Conservation (phyloP, 768 basidiomycete genomes). For the Russula lepida region DNA sequence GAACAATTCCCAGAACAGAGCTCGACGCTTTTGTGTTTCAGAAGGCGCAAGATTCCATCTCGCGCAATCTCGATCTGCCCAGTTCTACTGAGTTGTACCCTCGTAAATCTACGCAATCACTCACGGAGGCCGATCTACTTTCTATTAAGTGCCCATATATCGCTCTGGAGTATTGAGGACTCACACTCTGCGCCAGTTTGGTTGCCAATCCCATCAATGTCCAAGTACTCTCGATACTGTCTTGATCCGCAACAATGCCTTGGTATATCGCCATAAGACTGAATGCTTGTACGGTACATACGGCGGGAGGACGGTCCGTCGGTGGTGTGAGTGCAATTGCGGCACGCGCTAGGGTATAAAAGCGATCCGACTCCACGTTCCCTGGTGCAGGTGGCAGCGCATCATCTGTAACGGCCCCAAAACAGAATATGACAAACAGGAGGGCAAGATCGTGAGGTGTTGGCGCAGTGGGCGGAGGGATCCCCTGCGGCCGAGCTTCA, state of each 20-base stretch:
- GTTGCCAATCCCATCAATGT: conserved; percentile 55
- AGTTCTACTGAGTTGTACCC: neutral
- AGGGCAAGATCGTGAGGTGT: conserved; percentile 14
- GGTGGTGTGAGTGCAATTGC: conserved; percentile 61
- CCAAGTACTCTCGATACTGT: conserved; percentile 65
- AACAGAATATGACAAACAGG: conserved; percentile 9
- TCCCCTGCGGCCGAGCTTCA: conserved; percentile 30
- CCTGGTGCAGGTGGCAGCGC: conserved; percentile 35
- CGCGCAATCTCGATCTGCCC: conserved; percentile 62
- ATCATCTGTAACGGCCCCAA: conserved; percentile 9
- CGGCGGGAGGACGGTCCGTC: conserved; percentile 61
- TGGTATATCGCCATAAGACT: conserved; percentile 65
- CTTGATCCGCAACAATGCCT: conserved; percentile 56
- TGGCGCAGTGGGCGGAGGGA: neutral
- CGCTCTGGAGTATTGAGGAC: conserved; percentile 23
- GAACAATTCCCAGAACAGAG: conserved; percentile 67
- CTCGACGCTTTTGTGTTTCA: conserved; percentile 63
- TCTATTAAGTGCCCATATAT: neutral
- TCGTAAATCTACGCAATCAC: neutral
- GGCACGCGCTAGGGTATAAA: conserved; percentile 53
- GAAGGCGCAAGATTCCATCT: conserved; percentile 53
- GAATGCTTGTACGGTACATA: conserved; percentile 59
- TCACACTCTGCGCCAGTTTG: conserved; percentile 60
- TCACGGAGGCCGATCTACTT: conserved; percentile 58
- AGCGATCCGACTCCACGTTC: conserved; percentile 43